Evolutionary conservation across 805 yeast species (phyloP), one percentile per base, ranked within the genome.

Genomic region (Zygotorulaspora sp.): DNA sequence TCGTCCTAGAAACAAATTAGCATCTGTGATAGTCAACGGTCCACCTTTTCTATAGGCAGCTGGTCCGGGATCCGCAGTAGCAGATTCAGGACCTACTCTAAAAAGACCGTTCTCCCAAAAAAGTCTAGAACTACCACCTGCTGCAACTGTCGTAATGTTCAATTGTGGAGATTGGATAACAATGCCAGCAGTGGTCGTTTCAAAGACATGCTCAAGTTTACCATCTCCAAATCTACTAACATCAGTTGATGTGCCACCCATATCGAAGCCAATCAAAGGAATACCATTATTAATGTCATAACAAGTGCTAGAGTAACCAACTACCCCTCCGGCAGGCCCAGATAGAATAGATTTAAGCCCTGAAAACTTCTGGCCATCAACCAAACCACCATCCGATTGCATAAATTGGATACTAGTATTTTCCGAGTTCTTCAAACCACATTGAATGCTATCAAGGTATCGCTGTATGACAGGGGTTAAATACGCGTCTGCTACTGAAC

Each of bases 241-340:
- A 63, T 86, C 95, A 1, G 95, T 85, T 1, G 90, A 81, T 1
- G 95, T 85, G 33, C 95, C 95, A 34, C 95, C 95, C 89, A 85
- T 83, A 60, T 85, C 95, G 49, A 85, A 83, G 0, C 92, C 94
- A 40, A 85, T 74, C 32, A 83, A 67, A 0, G 95, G 88, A 16
- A 72, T 70, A 9, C 64, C 62, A 38, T 73, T 72, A n/a, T 62
- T 52, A 1, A 65, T 61, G 43, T 77, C 70, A 56, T 71, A 86
- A 44, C 95, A 84, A 0, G 97, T 89, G 36, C 77, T 72, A 0
- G 96, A 85, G 51, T 78, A 85, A 0, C 97, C 97, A 22, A 90
- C 96, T 41, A 90, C 95, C 34, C 97, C 97, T 25, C 97, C 97
- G 7, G 97, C 97, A 2, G 97, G 97, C 2, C 97, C 97, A 1